These are phyloP conservation scores for Aspergillus caelatus DNA, from an alignment of 2,329 filamentous ascomycete genomes.

Conservation along the genomic window DNA sequence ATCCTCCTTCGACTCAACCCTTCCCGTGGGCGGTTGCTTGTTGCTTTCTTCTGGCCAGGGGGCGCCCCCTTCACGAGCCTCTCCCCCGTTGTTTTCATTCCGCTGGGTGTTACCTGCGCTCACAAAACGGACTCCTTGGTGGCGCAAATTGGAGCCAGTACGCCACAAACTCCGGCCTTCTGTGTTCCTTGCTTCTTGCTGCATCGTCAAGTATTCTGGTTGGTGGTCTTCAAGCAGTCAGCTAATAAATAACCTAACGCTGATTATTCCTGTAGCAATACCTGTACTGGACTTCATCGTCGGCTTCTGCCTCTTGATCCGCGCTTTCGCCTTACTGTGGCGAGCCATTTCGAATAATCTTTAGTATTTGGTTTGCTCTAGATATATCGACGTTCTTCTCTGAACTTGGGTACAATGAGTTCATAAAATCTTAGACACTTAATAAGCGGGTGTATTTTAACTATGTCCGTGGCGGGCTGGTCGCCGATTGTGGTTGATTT, in stretches of 20 bases:
- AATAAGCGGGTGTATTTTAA: too few species aligned
- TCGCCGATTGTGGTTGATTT: too few species aligned
- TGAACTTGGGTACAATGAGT: background rate
- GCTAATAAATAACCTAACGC: background rate
- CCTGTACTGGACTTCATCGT: slow-evolving; percentile 2
- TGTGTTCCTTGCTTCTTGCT: slow-evolving; percentile 62
- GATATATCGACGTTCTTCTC: background rate
- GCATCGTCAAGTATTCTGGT: slow-evolving; percentile 47
- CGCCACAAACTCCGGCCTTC: slow-evolving; percentile 54
- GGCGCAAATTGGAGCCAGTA: slow-evolving; percentile 54
- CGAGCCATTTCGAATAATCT: slow-evolving; percentile 19
- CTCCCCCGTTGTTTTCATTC: slow-evolving; percentile 12
- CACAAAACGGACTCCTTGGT: slow-evolving; percentile 62
- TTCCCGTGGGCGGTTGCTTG: background rate
- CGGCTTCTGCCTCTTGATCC: slow-evolving; percentile 12
- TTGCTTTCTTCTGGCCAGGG: slow-evolving; percentile 17
- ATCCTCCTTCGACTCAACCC: background rate
- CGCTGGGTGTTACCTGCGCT: slow-evolving; percentile 57
- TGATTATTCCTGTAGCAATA: background rate
- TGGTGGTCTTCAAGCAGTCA: slow-evolving; percentile 20
- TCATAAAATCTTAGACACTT: background rate
- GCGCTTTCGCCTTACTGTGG: slow-evolving; percentile 19
- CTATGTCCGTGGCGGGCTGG: too few species aligned
- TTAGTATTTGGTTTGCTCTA: background rate
- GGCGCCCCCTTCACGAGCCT: background rate